Evolutionary conservation across 176 grass and related monocot species (phyloP).

Genomic region (Puccinellia tenuiflora): DNA sequence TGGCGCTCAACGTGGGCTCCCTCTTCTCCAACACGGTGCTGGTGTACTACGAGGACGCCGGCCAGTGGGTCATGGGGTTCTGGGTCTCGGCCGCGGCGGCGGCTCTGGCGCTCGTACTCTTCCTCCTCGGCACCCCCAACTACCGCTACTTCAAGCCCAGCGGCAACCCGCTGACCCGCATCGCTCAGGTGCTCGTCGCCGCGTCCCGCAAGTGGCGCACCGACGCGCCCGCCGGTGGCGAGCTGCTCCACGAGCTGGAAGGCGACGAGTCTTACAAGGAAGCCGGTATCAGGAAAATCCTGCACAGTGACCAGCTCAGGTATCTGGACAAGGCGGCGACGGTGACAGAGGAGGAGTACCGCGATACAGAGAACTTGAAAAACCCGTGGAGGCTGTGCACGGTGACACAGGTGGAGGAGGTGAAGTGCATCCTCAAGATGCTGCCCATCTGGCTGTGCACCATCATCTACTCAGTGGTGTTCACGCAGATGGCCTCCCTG

Average conservation of each 20-base stretch:
- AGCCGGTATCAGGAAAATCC: slow-evolving; percentile 53
- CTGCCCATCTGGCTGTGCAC: slow-evolving; percentile 89
- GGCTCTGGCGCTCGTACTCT: slow-evolving; percentile 50
- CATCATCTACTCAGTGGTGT: slow-evolving; percentile 82
- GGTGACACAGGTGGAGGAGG: slow-evolving; percentile 87
- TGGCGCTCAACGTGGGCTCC: slow-evolving; percentile 74
- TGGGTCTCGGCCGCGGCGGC: slow-evolving; percentile 64
- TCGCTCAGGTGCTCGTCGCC: slow-evolving; percentile 69
- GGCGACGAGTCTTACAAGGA: slow-evolving; percentile 28
- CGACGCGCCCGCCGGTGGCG: slow-evolving; percentile 14
- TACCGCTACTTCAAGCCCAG: slow-evolving; percentile 69
- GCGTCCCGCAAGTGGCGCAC: slow-evolving; percentile 46
- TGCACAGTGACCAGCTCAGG: slow-evolving; percentile 55
- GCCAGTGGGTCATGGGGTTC: slow-evolving; percentile 70
- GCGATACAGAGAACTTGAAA: slow-evolving; percentile 4
- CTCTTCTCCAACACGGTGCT: slow-evolving; percentile 75
- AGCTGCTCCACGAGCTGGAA: slow-evolving; percentile 56
- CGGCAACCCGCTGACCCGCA: slow-evolving; percentile 74
- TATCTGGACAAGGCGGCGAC: slow-evolving; percentile 79
- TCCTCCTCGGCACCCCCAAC: slow-evolving; percentile 57
- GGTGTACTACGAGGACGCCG: slow-evolving; percentile 76
- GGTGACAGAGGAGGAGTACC: slow-evolving; percentile 30
- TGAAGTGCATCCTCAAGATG: slow-evolving; percentile 80
- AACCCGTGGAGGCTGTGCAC: slow-evolving; percentile 58
- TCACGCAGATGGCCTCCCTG: slow-evolving; percentile 86